Percentiles rank a stretch among this genome's conserved stretches.
Conservation (phyloP, 306 rosid genomes). For the Adenanthera pavonina region DNA sequence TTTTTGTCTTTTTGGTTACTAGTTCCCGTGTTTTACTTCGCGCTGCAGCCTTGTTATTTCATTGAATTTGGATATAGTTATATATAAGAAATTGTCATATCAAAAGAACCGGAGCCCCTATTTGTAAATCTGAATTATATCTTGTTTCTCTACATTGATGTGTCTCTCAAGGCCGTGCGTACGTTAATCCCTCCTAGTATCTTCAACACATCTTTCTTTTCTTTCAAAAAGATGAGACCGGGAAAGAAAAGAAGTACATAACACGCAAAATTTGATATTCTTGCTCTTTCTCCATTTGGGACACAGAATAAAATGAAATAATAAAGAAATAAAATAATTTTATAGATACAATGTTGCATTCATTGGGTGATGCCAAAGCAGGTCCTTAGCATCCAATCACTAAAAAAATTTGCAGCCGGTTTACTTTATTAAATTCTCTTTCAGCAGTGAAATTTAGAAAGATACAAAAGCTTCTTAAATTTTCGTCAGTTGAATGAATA, state of each 20-base stretch:
- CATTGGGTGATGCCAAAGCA: too few relatives aligned
- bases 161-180: neutral
- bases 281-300: neutral
- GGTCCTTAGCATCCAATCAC: too few relatives aligned
- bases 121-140: slow-evolving; percentile 1
- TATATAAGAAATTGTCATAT: slow-evolving; percentile 6
- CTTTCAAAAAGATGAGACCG: neutral
- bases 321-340: too few relatives aligned
- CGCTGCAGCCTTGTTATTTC: neutral
- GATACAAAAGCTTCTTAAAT: neutral
- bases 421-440: neutral
- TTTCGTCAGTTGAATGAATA: neutral
- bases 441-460: neutral
- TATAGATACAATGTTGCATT: too few relatives aligned
- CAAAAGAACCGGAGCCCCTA: too few relatives aligned
- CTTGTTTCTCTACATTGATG: neutral
- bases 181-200: neutral
- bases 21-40: neutral
- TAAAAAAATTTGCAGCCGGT: too few relatives aligned
- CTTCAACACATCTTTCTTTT: neutral
- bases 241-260: neutral
- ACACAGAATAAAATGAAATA: too few relatives aligned
- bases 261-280: neutral
- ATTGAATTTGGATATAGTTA: neutral
- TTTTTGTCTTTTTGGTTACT: neutral